A percentile compares a stretch with the other conserved stretches of the same genome.
Evolutionary conservation across 139 green algal genomes (phyloP).

Genomic region (Closterium sp.): DNA sequence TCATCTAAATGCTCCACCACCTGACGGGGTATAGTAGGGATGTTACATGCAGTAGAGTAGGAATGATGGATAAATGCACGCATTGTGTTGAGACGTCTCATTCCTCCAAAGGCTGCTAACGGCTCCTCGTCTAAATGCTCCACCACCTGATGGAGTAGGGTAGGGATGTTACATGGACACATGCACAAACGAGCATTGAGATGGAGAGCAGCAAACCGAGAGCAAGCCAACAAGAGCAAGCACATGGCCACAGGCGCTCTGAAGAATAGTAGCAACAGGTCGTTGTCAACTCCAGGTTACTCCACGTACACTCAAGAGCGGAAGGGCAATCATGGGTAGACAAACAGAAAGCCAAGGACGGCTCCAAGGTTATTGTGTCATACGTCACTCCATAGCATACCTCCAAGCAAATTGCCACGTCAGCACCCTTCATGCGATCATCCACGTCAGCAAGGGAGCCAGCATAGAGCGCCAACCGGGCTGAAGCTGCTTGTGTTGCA

Average conservation of each 20-base stretch:
- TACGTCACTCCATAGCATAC: background rate
- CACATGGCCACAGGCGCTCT: too few relatives aligned
- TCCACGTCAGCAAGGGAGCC: background rate
- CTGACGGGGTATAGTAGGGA: background rate
- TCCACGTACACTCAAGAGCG: too few relatives aligned
- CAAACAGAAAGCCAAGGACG: background rate
- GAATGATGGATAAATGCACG: constrained; percentile 23
- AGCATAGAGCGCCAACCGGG: background rate
- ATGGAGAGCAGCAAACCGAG: too few relatives aligned
- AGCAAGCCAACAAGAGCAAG: too few relatives aligned
- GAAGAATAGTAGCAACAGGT: too few relatives aligned
- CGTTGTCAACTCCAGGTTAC: too few relatives aligned
- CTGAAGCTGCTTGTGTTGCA: background rate
- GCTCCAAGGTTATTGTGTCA: too few relatives aligned
- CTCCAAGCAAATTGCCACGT: background rate
- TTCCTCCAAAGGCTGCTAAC: constrained; percentile 11
- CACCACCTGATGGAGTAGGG: constrained; percentile 19
- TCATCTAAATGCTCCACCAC: constrained; percentile 46
- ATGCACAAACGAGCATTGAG: too few relatives aligned
- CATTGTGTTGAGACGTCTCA: background rate
- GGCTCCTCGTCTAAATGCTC: constrained; percentile 38
- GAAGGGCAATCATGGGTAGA: too few relatives aligned
- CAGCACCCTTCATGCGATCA: background rate
- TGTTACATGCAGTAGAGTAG: background rate
- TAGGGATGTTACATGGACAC: too few relatives aligned